Evolutionary conservation across 768 basidiomycete genomes (phyloP).

Genomic region (Polyporus arcularius): DNA sequence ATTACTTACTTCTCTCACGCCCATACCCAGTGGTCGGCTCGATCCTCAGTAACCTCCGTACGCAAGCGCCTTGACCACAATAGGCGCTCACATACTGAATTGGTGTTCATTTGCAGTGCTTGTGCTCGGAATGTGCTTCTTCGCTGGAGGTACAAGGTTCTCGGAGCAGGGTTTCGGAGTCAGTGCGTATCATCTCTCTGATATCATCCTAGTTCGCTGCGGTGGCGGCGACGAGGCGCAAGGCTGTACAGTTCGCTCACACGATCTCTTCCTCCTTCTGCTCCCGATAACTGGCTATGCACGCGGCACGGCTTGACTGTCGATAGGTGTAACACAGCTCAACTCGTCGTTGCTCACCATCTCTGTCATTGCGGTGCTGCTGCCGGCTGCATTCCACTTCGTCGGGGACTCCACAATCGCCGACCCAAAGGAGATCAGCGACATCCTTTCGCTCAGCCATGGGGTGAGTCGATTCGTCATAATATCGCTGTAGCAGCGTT

Average conservation of each 20-base stretch:
- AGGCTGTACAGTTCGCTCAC: not conserved
- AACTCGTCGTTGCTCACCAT: conserved; percentile 77
- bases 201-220: not conserved
- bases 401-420: conserved; percentile 33
- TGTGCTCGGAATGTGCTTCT: conserved; percentile 89
- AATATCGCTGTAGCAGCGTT: not conserved
- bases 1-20: not conserved
- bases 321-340: conserved; percentile 58
- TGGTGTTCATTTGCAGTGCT: conserved; percentile 30
- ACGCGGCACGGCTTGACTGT: not conserved
- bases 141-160: conserved; percentile 76
- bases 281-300: not conserved
- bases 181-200: conserved; percentile 46
- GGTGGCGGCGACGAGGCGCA: not conserved
- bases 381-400: conserved; percentile 82
- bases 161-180: conserved; percentile 79
- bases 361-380: conserved; percentile 76
- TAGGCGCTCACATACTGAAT: not conserved
- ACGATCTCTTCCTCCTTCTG: not conserved
- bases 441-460: conserved; percentile 52
- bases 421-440: conserved; percentile 36
- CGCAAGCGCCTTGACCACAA: conserved; percentile 23
- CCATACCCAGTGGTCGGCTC: conserved; percentile 43
- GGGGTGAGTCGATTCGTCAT: conserved; percentile 39
- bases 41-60: conserved; percentile 47